Percentiles rank a stretch among this genome's conserved stretches.
These are phyloP conservation scores for Bipolaris cookei DNA, from an alignment of 2,329 filamentous ascomycete species.

Conservation along the genomic window DNA sequence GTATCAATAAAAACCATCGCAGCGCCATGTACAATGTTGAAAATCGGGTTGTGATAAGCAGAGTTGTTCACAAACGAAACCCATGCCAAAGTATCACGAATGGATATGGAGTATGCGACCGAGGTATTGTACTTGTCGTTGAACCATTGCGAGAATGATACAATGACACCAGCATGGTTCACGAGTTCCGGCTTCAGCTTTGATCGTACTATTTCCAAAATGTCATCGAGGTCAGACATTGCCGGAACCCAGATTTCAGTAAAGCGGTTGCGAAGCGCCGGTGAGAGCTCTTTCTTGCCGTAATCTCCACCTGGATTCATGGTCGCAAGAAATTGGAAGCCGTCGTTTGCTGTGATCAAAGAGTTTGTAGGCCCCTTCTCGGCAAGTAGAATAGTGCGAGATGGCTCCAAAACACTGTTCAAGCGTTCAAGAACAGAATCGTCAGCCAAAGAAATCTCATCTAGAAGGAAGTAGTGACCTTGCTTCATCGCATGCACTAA, in stretches of 20 bases:
- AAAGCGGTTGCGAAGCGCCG: slow-evolving; percentile 92
- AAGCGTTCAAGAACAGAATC: slow-evolving; percentile 95
- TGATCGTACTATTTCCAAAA: slow-evolving; percentile 81
- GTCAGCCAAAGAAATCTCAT: slow-evolving; percentile 97
- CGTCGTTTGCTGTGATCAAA: slow-evolving; percentile 73
- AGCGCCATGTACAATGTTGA: slow-evolving; percentile 78
- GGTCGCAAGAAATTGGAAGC: slow-evolving; percentile 95
- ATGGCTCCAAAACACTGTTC: slow-evolving; percentile 93
- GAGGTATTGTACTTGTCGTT: slow-evolving; percentile 78
- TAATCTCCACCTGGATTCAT: slow-evolving; percentile 99
- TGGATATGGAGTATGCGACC: slow-evolving; percentile 78
- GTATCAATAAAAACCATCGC: slow-evolving; percentile 96
- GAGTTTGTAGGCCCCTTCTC: slow-evolving; percentile 91
- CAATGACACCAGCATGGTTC: slow-evolving; percentile 70
- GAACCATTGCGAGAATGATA: slow-evolving; percentile 93
- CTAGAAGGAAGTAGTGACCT: slow-evolving; percentile 89
- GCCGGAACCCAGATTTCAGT: slow-evolving; percentile 98
- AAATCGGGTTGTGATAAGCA: slow-evolving; percentile 55
- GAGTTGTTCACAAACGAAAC: slow-evolving; percentile 86
- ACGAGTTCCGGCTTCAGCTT: slow-evolving; percentile 69
- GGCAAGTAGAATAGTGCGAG: slow-evolving; percentile 83
- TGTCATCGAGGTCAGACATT: slow-evolving; percentile 81
- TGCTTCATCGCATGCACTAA: slow-evolving; percentile 91
- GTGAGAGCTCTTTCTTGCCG: slow-evolving; percentile 95
- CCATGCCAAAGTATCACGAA: slow-evolving; percentile 93